Conservation (phyloP, 176 grass and related monocot genomes). For the Eragrostis nindensis region DNA sequence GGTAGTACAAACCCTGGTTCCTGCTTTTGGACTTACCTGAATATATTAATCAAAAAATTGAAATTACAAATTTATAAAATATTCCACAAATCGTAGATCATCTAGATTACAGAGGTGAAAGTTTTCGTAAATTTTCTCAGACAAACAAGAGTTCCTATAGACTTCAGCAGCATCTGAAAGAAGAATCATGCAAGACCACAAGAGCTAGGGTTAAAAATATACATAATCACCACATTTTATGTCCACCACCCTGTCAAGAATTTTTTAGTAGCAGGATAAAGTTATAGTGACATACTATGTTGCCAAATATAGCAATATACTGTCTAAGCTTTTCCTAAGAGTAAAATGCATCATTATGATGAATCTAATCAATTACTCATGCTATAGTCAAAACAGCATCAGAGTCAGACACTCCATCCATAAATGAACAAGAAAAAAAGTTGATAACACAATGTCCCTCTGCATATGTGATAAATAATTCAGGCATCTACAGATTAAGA, state of each 20-base stretch:
- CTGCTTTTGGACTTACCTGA: slow-evolving; percentile 75
- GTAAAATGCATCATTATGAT: background rate
- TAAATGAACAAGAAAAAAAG: slow-evolving; percentile 31
- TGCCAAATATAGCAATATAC: background rate
- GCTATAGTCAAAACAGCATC: background rate
- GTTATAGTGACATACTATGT: no score
- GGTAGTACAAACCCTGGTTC: slow-evolving; percentile 78
- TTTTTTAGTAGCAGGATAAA: no score
- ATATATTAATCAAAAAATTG: no score
- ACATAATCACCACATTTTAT: slow-evolving; percentile 11
- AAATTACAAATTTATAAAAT: no score
- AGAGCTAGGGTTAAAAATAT: slow-evolving; percentile 8
- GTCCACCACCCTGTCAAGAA: no score
- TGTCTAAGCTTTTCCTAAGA: background rate
- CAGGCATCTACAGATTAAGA: slow-evolving; percentile 14
- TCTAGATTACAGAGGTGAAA: slow-evolving; percentile 21
- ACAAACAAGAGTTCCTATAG: slow-evolving; percentile 9
- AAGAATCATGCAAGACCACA: background rate
- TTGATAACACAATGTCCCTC: background rate
- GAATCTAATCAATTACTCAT: no score
- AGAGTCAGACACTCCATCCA: background rate
- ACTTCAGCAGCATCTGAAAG: slow-evolving; percentile 26
- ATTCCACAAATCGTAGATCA: background rate
- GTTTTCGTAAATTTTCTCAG: slow-evolving; percentile 1
- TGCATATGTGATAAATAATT: background rate